A percentile compares a stretch with the other conserved stretches of the same genome.
Evolutionary conservation across 306 rosid species (phyloP).

Genomic region (Prunus campanulata): DNA sequence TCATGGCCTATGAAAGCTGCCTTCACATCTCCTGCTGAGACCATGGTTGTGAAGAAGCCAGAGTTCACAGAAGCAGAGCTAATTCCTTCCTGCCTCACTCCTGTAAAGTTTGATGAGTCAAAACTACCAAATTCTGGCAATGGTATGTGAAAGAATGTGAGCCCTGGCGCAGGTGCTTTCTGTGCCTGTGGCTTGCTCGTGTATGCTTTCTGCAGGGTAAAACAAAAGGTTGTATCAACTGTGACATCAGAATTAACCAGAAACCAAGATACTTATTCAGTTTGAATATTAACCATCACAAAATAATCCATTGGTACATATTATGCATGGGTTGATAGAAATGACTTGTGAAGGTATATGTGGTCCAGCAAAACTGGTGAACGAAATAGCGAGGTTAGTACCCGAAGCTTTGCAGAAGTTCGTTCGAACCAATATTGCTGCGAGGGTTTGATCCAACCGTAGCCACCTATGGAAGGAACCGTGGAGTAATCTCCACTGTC

Average conservation of each 20-base stretch:
- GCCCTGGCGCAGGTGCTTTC: conserved; percentile 77
- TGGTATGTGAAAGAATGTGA: conserved; percentile 89
- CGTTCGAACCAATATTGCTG: conserved; percentile 84
- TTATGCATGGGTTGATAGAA: background rate
- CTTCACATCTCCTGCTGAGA: conserved; percentile 83
- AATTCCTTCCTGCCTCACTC: conserved; percentile 67
- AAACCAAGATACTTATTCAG: conserved; percentile 13
- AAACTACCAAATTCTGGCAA: conserved; percentile 72
- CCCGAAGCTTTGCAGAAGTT: conserved; percentile 68
- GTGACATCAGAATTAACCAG: background rate
- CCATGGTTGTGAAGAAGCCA: conserved; percentile 88
- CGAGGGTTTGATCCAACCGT: conserved; percentile 95
- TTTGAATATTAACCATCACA: background rate
- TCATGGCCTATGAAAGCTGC: conserved; percentile 90
- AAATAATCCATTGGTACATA: too few relatives aligned
- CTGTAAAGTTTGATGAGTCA: conserved; percentile 66
- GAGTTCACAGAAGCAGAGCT: conserved; percentile 89
- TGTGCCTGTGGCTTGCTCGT: conserved; percentile 51
- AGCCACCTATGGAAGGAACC: conserved; percentile 55
- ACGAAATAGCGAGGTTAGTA: conserved; percentile 24
- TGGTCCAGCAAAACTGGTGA: background rate
- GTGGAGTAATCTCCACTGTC: conserved; percentile 94
- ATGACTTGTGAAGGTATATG: background rate
- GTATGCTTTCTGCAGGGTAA: conserved; percentile 57
- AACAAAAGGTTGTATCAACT: background rate